Evolutionary conservation across 2,329 filamentous ascomycete genomes (phyloP).

Genomic region (Alternaria incomplexa): DNA sequence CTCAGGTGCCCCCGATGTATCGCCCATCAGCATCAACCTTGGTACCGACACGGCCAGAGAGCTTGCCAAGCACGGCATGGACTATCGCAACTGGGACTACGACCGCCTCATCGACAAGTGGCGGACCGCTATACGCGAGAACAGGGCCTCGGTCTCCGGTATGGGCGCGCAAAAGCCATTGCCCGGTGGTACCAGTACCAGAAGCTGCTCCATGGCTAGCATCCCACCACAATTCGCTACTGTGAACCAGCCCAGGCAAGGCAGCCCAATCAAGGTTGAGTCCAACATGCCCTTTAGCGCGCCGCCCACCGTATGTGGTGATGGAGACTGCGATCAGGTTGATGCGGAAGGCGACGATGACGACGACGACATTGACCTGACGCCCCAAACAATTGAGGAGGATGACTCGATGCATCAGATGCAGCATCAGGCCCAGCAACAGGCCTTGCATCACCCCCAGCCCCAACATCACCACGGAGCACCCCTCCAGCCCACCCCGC

Average conservation of each 20-base stretch:
- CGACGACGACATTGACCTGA: slow-evolving; percentile 41
- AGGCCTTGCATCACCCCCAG: slow-evolving; percentile 15
- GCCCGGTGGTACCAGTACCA: slow-evolving; percentile 22
- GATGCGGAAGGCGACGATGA: slow-evolving; percentile 48
- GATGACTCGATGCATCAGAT: slow-evolving; percentile 27
- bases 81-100: slow-evolving; percentile 50
- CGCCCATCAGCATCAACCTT: slow-evolving; percentile 47
- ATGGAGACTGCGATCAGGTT: slow-evolving; percentile 36
- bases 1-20: slow-evolving; percentile 32
- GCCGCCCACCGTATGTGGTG: slow-evolving; percentile 38
- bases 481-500: slow-evolving; percentile 39
- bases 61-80: slow-evolving; percentile 45
- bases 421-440: slow-evolving; percentile 13
- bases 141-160: slow-evolving; percentile 30
- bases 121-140: slow-evolving; percentile 45
- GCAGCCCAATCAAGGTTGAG: slow-evolving; percentile 29
- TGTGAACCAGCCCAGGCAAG: slow-evolving; percentile 21
- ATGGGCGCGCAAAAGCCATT: slow-evolving; percentile 47
- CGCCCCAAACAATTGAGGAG: slow-evolving; percentile 34
- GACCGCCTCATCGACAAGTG: slow-evolving; percentile 51
- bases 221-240: slow-evolving; percentile 32
- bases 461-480: slow-evolving; percentile 25
- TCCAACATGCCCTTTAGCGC: slow-evolving; percentile 35
- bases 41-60: slow-evolving; percentile 48
- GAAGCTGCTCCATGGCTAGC: slow-evolving; percentile 41